phyloP scores from a whole-genome alignment of 495 filamentous ascomycete species.

The Massariosphaeria phaeospora region DNA sequence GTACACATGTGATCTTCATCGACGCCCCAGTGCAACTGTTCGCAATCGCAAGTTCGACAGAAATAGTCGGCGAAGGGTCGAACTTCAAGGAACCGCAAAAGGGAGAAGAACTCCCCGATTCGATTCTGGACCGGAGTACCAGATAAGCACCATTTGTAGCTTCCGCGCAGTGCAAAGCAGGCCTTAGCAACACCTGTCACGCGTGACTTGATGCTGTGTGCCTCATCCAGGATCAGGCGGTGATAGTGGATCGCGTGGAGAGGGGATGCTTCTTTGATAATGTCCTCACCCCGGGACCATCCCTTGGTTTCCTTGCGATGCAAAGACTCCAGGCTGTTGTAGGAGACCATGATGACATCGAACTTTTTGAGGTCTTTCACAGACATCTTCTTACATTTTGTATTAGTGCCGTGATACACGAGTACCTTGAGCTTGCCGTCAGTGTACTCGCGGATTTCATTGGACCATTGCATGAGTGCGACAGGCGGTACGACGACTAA shows the following conservation, averaged over 20 bases:
- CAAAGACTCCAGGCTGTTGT: conserved; percentile 86
- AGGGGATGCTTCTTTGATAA: conserved; percentile 74
- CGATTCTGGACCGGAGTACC: conserved; percentile 94
- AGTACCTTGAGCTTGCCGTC: conserved; percentile 82
- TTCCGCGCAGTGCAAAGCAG: conserved; percentile 80
- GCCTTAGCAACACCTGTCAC: conserved; percentile 87
- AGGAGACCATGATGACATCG: conserved; percentile 91
- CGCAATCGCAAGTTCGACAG: conserved; percentile 77
- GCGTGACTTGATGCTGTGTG: conserved; percentile 89
- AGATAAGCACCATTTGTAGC: conserved; percentile 90
- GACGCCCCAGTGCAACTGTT: conserved; percentile 77
- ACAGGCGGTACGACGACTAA: conserved; percentile 91
- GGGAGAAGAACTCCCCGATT: conserved; percentile 94
- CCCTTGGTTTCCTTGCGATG: conserved; percentile 90
- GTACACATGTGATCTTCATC: conserved; percentile 62
- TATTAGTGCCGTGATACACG: conserved; percentile 81
- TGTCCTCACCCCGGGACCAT: conserved; percentile 69
- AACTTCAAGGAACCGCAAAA: conserved; percentile 83
- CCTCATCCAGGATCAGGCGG: conserved; percentile 90
- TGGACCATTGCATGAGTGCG: conserved; percentile 94
- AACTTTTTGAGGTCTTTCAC: conserved; percentile 70
- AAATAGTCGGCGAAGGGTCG: conserved; percentile 87
- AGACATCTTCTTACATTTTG: conserved; percentile 69
- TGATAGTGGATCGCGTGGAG: conserved; percentile 86
- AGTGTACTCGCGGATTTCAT: conserved; percentile 88